Evolutionary conservation across 768 basidiomycete genomes (phyloP), one percentile per base, ranked within the genome.

Genomic region (Tremella fuciformis): DNA sequence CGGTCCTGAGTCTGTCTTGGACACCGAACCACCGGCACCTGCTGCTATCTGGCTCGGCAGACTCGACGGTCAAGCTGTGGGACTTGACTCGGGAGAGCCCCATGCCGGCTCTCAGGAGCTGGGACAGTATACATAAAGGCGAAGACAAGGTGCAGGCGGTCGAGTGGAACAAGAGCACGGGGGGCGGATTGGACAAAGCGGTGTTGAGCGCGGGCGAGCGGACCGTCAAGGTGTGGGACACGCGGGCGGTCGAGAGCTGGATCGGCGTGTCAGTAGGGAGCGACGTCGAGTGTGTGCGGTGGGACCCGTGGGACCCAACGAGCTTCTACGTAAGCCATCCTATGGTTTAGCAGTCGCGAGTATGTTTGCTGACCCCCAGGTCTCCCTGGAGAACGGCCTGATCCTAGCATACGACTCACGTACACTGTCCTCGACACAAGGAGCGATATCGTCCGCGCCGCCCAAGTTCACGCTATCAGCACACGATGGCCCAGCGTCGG

Each of bases 21-120:
- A 98, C 97, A 71, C 86, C 82, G 56, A 80, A 82, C 1, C 90
- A 94, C 70, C 82, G 91, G n/a, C 90, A 93, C 68, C 80, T 98
- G 49, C 82, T 99, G 6, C 89, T 94, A 0, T 91, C 88, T 48
- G 89, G 89, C 2, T 90, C 88, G 54, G 94, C 96, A 1, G 96
- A 99, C 79, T 83, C 85, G 53, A 98, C 94, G 0, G 91, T 99
- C 62, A 99, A 99, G 78, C 79, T 99, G 24, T 99, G 94, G 96
- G 96, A 99, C 79, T 81, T 99, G 54, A 86, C 82, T 39, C 82
- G 89, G 77, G 64, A 82, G 80, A 84, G 53, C 71, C 79, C 58
- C 71, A 80, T 65, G 71, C 59, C 76, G 15, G 93, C 93, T 21
- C 83, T 97, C 67, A 82, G 90, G 58, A 91, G 87, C 66, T 98